Base-by-base conservation (phyloP, 441 rosid genomes). In the Gossypium lobatum region DNA sequence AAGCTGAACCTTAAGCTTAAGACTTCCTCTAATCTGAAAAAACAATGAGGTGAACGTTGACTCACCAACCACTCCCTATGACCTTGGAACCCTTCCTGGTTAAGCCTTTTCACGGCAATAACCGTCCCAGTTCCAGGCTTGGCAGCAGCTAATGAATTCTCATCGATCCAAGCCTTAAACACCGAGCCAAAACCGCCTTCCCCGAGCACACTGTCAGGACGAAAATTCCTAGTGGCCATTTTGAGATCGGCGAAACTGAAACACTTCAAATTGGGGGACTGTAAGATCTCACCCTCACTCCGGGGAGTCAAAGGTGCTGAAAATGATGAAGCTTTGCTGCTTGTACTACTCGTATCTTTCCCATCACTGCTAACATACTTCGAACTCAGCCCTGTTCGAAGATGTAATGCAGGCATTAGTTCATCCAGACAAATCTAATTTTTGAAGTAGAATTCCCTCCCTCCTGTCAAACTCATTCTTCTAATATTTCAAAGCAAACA, bases 161-260 rank as follows among this genome's bases (percentile, higher is more conserved):
- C 93, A 75, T 90, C 98, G 34, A 93, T 85, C 98, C 98, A 93
- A 8, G 97, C 98, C 77, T 93, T 93, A 53, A 90, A 91, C 70
- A 93, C 98, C 0, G 93, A 90, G 77, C 98, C 98, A 64, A 93
- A 93, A 57, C 98, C 98, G 58, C 98, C 98, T 85, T 93, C 98
- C 63, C 98, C 98, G 26, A 93, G 70, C 65, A 93, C 92, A 76
- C 92, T 91, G 60, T 93, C 98, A 0, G 92, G 90, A 64, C 97
- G 92, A 74, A 93, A 93, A 76, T 87, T 90, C 79, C 97, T 82
- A 48, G 98, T 93, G 25, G 98, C 89, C 77, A 75, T 71, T 78
- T 83, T 91, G 62, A 93, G 93, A 64, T 93, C 88, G 20, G 85
- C 62, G 39, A 84, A 88, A 67, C 55, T 73, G 81, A 91, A 93